phyloP scores from a whole-genome alignment of 2,329 filamentous ascomycete species.

The Calonectria hawksworthii region DNA sequence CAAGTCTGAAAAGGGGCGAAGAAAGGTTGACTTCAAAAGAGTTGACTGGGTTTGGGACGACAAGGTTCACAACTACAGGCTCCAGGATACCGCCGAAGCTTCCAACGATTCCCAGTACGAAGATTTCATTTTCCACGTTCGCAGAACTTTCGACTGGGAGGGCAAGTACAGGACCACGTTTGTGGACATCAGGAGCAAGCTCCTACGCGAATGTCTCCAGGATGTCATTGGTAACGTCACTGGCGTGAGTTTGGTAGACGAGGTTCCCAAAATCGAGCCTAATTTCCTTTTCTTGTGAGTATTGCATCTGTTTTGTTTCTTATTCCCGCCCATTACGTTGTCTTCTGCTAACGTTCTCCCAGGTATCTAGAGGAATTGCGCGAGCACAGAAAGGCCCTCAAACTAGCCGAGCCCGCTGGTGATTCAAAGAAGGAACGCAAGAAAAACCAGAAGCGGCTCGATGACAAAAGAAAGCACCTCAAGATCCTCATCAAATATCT shows the following conservation, averaged over 20 bases:
- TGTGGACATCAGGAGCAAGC: conserved; percentile 89
- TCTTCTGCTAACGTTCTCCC: conserved; percentile 35
- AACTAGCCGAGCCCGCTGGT: conserved; percentile 64
- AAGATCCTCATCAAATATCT: conserved; percentile 82
- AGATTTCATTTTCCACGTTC: conserved; percentile 86
- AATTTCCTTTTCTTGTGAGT: conserved; percentile 77
- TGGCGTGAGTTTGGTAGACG: conserved; percentile 82
- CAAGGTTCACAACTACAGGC: conserved; percentile 63
- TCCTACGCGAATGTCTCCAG: conserved; percentile 74
- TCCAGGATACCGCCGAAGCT: conserved; percentile 67
- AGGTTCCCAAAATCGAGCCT: conserved; percentile 80
- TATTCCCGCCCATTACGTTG: background rate
- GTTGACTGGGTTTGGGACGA: conserved; percentile 70
- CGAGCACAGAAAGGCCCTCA: conserved; percentile 73
- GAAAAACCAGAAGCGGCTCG: conserved; percentile 71
- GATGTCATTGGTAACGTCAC: conserved; percentile 54
- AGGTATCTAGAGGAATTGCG: conserved; percentile 85
- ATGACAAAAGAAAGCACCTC: conserved; percentile 73
- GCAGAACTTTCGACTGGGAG: conserved; percentile 86
- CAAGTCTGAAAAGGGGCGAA: conserved; percentile 31
- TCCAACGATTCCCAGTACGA: conserved; percentile 72
- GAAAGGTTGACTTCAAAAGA: conserved; percentile 60
- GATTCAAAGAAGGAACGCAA: conserved; percentile 69
- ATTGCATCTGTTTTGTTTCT: background rate
- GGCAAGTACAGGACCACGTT: conserved; percentile 81